phyloP scores from a whole-genome alignment of 2,329 filamentous ascomycete species.

The Calonectria naviculata region DNA sequence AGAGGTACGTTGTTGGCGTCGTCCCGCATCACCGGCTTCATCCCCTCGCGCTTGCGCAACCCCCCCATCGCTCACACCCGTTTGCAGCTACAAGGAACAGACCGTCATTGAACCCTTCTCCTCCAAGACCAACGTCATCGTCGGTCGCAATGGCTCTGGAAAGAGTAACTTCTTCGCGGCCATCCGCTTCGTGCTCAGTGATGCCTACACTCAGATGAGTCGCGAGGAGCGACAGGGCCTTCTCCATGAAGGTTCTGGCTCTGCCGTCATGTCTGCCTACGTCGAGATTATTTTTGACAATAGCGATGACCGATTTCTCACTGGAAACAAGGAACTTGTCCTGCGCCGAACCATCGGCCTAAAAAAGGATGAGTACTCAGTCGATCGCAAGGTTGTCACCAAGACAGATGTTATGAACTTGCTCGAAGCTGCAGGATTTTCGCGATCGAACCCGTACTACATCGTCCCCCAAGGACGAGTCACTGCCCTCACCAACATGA shows the following conservation, averaged over 20 bases:
- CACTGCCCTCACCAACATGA: constrained; percentile 98
- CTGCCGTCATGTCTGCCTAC: constrained; percentile 99
- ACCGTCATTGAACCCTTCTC: constrained; percentile 99
- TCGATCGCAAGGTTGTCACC: constrained; percentile 96
- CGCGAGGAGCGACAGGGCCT: constrained; percentile 95
- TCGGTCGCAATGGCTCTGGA: constrained; percentile 98
- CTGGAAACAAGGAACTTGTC: constrained; percentile 89
- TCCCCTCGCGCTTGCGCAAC: constrained; percentile 7
- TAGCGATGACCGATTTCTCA: constrained; percentile 93
- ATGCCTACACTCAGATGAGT: constrained; percentile 96
- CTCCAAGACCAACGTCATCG: constrained; percentile 96
- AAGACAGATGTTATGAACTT: constrained; percentile 96
- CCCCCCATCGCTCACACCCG: constrained; percentile 31
- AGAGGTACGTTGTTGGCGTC: constrained; percentile 72
- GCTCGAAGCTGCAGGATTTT: constrained; percentile 95
- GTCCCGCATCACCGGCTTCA: constrained; percentile 10
- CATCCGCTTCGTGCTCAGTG: constrained; percentile 97
- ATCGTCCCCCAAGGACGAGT: constrained; percentile 98
- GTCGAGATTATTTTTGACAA: constrained; percentile 99
- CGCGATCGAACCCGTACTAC: constrained; percentile 97
- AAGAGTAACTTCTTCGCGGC: constrained; percentile 99
- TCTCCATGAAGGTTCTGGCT: constrained; percentile 97
- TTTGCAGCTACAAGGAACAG: constrained; percentile 94
- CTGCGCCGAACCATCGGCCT: constrained; percentile 93
- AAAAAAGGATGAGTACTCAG: constrained; percentile 98